Base-by-base conservation (phyloP, 306 rosid genomes). In the Calophaca sinica region DNA sequence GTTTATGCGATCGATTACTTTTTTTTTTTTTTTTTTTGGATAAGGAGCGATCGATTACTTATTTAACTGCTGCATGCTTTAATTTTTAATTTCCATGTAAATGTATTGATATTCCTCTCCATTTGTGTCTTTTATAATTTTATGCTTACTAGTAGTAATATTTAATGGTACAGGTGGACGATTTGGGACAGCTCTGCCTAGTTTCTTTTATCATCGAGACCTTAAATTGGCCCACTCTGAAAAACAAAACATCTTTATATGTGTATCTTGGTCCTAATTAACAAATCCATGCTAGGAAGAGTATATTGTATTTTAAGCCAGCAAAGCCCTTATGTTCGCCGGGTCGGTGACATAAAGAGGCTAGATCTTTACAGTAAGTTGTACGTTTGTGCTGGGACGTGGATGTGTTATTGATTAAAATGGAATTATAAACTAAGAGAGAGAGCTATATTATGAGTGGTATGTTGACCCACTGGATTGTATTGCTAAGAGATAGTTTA, bases 121-220 rank as follows among this genome's bases (percentile, higher is more conserved):
- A 42, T 80, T 77, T 68, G 67, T 76, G 51, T 51, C 38, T 46
- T n/a, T n/a, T 55, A 66, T 60, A 72, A 42, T 46, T 74, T 46
- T 53, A n/a, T 75, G 74, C 14, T 55, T 52, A 20, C 4, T 64
- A 42, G 13, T 33, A 15, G 38, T 42, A 46, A 0, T 32, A 61
- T 20, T 11, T 36, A 38, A 59, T 36, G 20, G 46, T 3, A 50
- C 29, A 59, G 74, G 77, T 75, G 68, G 63, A 66, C 11, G 71
- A 69, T 63, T 48, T 63, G 15, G 77, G 72, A 78, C 77, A 70
- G 55, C 55, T 60, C 74, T 78, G 46, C 53, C 70, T 68, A 29
- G 65, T 54, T 77, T 71, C 68, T 78, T 79, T 77, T 72, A 39
- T 84, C 84, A 84, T 87, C 84, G 90, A 87, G 87, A 82, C 92